Evolutionary conservation across 176 grass and related monocot genomes (phyloP), one percentile per base, ranked within the genome.

Genomic region (Triticum turgidum): DNA sequence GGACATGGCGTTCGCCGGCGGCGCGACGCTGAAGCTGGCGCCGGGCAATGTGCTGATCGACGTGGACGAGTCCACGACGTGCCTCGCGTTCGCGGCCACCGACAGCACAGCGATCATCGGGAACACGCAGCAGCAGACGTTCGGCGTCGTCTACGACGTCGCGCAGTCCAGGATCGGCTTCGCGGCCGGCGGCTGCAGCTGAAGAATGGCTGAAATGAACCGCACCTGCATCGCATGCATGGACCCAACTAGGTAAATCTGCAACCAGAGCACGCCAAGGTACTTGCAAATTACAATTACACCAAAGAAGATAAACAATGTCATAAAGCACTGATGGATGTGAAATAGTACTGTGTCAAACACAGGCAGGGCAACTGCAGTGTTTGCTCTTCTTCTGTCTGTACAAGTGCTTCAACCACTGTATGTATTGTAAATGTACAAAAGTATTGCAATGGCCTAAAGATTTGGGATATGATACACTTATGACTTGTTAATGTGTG

Each of bases 41-140:
- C 2, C 84, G 32, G 8, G 25, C 33, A 94, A 97, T 35, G 90
- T 94, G 35, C 61, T 97, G 37, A 64, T 91, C 42, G 86, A 97
- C 81, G 90, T 94, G 1, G 92, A 97, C 68, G 69, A 81, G 74
- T 78, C 90, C 62, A 97, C 90, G 15, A 80, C 90, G 42, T 97
- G 92, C 89, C 87, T 97, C 20, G 92, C 95, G n/a, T 97, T 97
- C 27, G 90, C 92, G 3, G 69, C 90, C 33, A 62, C 95, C 0
- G 63, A 86, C 27, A 84, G 78, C 80, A 74, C 76, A 14, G 79
- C 84, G 1, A 97, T 97, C 91, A 73, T 97, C 79, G 95, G 92
- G 29, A 97, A 97, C 90, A 93, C 80, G 45, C 95, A 97, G 83
- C 95, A 97, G 83, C 95, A 94, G 87, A 86, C 92, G 32, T 97